phyloP scores from a whole-genome alignment of 2,329 filamentous ascomycete species.

The Leptodontidium sp. region DNA sequence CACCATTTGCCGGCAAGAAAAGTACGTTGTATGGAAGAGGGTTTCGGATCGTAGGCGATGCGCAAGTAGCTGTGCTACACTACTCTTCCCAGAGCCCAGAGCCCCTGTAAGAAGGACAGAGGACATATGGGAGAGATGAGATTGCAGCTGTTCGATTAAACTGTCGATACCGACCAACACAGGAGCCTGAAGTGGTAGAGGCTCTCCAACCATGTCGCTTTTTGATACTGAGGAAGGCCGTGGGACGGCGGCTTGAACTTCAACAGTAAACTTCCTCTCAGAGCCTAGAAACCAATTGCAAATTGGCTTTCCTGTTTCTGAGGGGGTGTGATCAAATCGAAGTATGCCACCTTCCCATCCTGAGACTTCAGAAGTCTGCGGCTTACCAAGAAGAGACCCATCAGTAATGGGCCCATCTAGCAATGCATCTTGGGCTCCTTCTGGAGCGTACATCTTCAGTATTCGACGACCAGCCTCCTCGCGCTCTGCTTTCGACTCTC shows the following conservation, averaged over 20 bases:
- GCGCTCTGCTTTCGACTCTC: conserved; percentile 82
- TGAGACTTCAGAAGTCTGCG: conserved; percentile 60
- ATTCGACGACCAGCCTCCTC: conserved; percentile 80
- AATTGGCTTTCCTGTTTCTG: conserved; percentile 56
- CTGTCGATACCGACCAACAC: conserved; percentile 84
- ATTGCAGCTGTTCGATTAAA: conserved; percentile 74
- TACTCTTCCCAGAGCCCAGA: conserved; percentile 89
- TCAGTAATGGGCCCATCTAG: conserved; percentile 89
- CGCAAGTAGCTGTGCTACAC: conserved; percentile 78
- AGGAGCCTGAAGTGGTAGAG: conserved; percentile 61
- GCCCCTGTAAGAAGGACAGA: conserved; percentile 90
- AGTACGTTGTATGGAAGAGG: conserved; percentile 85
- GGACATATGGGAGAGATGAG: conserved; percentile 82
- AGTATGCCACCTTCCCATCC: conserved; percentile 87
- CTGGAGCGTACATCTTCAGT: conserved; percentile 71
- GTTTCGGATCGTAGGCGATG: conserved; percentile 75
- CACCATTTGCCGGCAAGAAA: conserved; percentile 85
- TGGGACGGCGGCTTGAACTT: conserved; percentile 78
- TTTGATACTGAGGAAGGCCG: conserved; percentile 65
- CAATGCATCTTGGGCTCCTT: conserved; percentile 65
- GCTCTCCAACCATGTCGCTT: conserved; percentile 58
- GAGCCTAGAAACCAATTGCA: conserved; percentile 79
- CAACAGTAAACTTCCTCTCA: conserved; percentile 75
- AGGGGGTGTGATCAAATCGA: conserved; percentile 72
- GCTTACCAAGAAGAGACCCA: conserved; percentile 76